A percentile compares a stretch with the other conserved stretches of the same genome.
These are phyloP conservation scores for Thalia dealbata DNA, from an alignment of 176 grass and related monocot species.

Conservation along the genomic window DNA sequence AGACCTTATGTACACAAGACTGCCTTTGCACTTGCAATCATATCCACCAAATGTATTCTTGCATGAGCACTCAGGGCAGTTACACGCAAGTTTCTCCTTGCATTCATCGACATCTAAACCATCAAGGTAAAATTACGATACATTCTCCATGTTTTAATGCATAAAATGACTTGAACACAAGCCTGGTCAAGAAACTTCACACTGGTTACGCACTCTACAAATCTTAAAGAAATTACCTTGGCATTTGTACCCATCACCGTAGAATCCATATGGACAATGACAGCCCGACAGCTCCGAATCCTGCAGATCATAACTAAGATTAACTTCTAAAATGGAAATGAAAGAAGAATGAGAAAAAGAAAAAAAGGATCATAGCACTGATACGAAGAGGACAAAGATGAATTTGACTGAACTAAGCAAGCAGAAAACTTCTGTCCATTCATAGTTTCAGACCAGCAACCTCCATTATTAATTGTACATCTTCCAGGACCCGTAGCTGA, in stretches of 20 bases:
- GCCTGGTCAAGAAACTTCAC: not conserved
- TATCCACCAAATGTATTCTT: conserved; percentile 67
- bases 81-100: conserved; percentile 58
- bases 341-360: no score
- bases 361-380: not conserved
- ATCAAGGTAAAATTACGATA: not conserved
- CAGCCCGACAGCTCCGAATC: conserved; percentile 46
- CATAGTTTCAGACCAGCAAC: conserved; percentile 62
- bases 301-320: conserved; percentile 21
- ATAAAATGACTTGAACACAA: not conserved
- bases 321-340: not conserved
- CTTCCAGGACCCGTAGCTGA: conserved; percentile 68
- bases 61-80: conserved; percentile 63
- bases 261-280: conserved; percentile 59
- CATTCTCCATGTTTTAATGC: not conserved
- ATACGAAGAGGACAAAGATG: not conserved
- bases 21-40: conserved; percentile 65
- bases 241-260: conserved; percentile 58
- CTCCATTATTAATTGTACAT: conserved; percentile 68
- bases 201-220: not conserved
- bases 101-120: conserved; percentile 72
- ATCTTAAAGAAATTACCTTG: conserved; percentile 24
- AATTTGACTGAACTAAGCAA: conserved; percentile 42
- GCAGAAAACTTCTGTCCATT: conserved; percentile 53
- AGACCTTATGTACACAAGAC: conserved; percentile 47